A percentile compares a stretch with the other conserved stretches of the same genome.
These are phyloP conservation scores for Pleurotus djamor DNA, from an alignment of 768 basidiomycete genomes.

Conservation along the genomic window DNA sequence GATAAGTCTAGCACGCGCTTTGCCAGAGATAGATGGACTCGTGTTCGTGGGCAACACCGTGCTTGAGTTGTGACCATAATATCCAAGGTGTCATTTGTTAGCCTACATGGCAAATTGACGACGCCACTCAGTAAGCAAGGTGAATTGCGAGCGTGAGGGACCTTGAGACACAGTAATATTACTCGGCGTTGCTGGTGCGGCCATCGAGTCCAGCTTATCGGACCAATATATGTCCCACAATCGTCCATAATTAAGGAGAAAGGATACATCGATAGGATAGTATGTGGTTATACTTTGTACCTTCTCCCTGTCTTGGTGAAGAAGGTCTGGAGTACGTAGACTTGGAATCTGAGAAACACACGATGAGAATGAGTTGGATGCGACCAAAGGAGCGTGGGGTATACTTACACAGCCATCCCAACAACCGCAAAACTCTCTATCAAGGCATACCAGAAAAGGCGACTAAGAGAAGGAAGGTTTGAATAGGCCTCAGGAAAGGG, in stretches of 20 bases:
- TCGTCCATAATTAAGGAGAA: not conserved
- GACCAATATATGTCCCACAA: not conserved
- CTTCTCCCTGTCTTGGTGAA: conserved; percentile 91
- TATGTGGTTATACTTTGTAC: conserved; percentile 70
- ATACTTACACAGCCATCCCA: conserved; percentile 83
- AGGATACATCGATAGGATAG: not conserved
- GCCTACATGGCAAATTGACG: no score
- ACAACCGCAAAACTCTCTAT: conserved; percentile 77
- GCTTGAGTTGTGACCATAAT: no score
- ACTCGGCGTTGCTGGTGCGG: no score
- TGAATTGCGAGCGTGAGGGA: no score
- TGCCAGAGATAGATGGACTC: no score
- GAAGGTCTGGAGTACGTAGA: conserved; percentile 93
- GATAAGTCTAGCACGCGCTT: no score
- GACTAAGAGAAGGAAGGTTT: conserved; percentile 35
- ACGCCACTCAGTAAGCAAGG: no score
- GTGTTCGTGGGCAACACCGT: no score
- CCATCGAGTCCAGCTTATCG: not conserved
- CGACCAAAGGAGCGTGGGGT: not conserved
- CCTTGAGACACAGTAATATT: no score
- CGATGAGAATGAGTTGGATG: conserved; percentile 5
- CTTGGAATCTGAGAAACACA: conserved; percentile 61
- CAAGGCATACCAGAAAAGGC: conserved; percentile 92
- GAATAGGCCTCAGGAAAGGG: not conserved
- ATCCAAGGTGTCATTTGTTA: no score